Base-by-base conservation (phyloP, 495 filamentous ascomycete species). In the Cudoniella acicularis region DNA sequence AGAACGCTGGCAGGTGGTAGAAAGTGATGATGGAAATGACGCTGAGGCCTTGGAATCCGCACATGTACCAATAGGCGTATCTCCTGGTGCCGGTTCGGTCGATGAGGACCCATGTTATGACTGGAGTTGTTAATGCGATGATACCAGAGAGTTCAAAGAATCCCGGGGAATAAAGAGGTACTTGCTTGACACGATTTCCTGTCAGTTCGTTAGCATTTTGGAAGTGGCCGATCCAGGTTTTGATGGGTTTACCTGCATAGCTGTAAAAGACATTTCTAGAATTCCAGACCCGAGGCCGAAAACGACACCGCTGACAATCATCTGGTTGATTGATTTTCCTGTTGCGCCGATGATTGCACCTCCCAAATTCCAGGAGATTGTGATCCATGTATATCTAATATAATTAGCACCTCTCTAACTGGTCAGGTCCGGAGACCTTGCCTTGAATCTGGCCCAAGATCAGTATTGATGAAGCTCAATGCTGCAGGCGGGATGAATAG, bases 261-360 rank as follows among this genome's bases (percentile, higher is more conserved):
- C 68, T 20, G 69, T 57, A 21, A 59, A 59, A 65, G 70, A 75
- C 1, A 71, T 68, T 11, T 76, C 49, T 50, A 77, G 74, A 8
- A 70, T 69, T 17, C 73, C 61, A 24, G 67, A 67, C 10, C 70
- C 70, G 13, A 74, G 51, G 9, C 73, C 73, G 26, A 61, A 61
- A 24, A 60, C 27, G 10, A 36, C 57, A 3, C 57, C 57, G 24
- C 46, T 67, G 1, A 65, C 74, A 54, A 77, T 76, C n/a, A 76
- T 53, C 22, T 63, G 68, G 21, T 63, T 60, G 42, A 76, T 61
- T 40, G 61, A 66, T 49, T 71, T 67, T 2, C 71, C 72, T 1
- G 64, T 69, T 2, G 70, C 67, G 59, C 68, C 63, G 42, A 75
- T 62, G 25, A 75, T 36, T 18, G 57, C 48, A 23, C 47, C 57